Conservation (phyloP, 73 alveolate species). For the Paramecium sexaurelia region DNA sequence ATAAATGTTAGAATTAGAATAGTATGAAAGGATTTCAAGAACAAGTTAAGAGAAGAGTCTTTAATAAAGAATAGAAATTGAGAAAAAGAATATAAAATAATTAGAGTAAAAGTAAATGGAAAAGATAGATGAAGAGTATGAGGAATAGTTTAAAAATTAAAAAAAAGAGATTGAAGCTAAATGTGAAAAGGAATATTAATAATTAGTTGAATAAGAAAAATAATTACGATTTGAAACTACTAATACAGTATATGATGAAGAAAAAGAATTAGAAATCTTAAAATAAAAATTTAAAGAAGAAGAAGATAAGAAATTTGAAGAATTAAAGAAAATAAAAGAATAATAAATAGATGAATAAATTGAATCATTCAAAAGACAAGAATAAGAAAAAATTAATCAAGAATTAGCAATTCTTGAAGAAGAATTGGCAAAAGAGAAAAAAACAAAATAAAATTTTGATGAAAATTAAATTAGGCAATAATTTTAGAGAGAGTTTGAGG, state of each 20-base stretch:
- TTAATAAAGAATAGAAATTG: conserved; percentile 20
- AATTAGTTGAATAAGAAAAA: conserved; percentile 31
- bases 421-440: conserved; percentile 20
- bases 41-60: not conserved
- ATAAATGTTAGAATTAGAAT: conserved; percentile 33
- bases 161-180: conserved; percentile 54
- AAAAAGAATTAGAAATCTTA: conserved; percentile 45
- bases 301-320: conserved; percentile 16
- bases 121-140: conserved; percentile 46
- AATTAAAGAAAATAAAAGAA: not conserved
- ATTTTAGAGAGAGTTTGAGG: not conserved
- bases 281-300: conserved; percentile 49
- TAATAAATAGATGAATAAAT: not conserved
- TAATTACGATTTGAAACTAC: conserved; percentile 20
- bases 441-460: conserved; percentile 14
- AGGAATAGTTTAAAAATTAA: not conserved
- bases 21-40: not conserved
- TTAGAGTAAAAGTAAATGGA: conserved; percentile 34
- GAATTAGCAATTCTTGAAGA: conserved; percentile 1
- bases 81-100: not conserved
- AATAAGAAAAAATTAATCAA: conserved; percentile 25
- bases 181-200: conserved; percentile 29
- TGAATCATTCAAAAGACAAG: not conserved
- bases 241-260: conserved; percentile 49
- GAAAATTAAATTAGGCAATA: not conserved